Percentiles rank a stretch among this genome's conserved stretches.
phyloP scores from a whole-genome alignment of 2,329 filamentous ascomycete species.

The Magnaporthales sp. region DNA sequence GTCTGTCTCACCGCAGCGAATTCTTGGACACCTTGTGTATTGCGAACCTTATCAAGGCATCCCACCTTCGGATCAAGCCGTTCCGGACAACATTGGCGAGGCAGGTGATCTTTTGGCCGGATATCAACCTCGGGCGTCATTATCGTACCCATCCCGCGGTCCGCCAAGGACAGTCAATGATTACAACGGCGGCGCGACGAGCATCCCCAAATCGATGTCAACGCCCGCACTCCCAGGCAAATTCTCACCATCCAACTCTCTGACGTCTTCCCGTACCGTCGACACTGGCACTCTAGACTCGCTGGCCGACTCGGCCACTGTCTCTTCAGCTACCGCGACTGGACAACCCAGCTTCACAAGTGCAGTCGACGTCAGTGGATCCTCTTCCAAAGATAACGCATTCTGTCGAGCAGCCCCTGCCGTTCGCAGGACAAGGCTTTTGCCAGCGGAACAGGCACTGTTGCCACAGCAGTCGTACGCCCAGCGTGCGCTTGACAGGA shows the following conservation, averaged over 20 bases:
- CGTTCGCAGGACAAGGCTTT: constrained; percentile 54
- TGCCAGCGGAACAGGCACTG: constrained; percentile 62
- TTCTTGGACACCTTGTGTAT: constrained; percentile 61
- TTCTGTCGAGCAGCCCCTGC: constrained; percentile 58
- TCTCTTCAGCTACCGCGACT: constrained; percentile 37
- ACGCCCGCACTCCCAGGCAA: background rate
- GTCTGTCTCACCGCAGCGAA: constrained; percentile 61
- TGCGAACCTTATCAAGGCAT: constrained; percentile 62
- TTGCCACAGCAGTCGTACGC: constrained; percentile 58
- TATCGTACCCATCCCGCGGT: constrained; percentile 8
- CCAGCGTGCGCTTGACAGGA: constrained; percentile 54
- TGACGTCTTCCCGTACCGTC: constrained; percentile 45
- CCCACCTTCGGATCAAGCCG: constrained; percentile 53
- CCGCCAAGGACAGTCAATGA: constrained; percentile 15
- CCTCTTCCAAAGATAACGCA: constrained; percentile 24
- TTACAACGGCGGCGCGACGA: constrained; percentile 13
- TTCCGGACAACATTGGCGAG: constrained; percentile 41
- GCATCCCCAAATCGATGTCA: background rate
- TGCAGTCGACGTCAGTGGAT: constrained; percentile 10
- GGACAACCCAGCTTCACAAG: constrained; percentile 16
- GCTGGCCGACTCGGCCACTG: constrained; percentile 25
- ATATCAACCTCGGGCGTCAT: constrained; percentile 5
- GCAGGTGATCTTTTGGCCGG: constrained; percentile 25
- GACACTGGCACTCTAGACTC: constrained; percentile 44
- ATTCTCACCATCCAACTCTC: constrained; percentile 24